Evolutionary conservation across 1,284 basidiomycete genomes (phyloP).

Genomic region (Cutaneotrichosporon cutaneum): DNA sequence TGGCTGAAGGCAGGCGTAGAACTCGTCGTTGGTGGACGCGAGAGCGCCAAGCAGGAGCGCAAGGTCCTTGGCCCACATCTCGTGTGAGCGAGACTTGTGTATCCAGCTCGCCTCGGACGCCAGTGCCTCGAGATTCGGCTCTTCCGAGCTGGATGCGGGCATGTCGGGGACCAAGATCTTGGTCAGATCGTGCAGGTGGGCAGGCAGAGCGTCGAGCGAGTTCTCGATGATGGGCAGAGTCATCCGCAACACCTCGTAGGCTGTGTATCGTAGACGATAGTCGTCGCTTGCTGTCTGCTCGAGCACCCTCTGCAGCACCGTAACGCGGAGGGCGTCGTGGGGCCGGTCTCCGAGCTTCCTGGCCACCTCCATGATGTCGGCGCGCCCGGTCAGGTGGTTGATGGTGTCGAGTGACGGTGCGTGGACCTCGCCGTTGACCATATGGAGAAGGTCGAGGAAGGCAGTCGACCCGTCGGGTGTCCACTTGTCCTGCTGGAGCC

Average conservation of each 20-base stretch:
- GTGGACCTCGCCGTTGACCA: conserved; percentile 33
- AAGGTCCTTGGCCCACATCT: conserved; percentile 65
- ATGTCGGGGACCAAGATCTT: conserved; percentile 14
- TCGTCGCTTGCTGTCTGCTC: conserved; percentile 20
- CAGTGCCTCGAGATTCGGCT: conserved; percentile 4
- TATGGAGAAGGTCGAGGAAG: conserved; percentile 68
- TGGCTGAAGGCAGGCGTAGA: conserved; percentile 67
- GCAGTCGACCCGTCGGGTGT: conserved; percentile 67
- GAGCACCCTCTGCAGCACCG: conserved; percentile 24
- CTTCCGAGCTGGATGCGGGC: neutral
- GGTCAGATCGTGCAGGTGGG: conserved; percentile 10
- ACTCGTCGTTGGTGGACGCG: conserved; percentile 59
- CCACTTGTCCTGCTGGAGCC: conserved; percentile 62
- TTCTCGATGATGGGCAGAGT: conserved; percentile 12
- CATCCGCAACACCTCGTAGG: conserved; percentile 27
- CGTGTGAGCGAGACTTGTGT: conserved; percentile 17
- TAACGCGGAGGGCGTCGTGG: conserved; percentile 6
- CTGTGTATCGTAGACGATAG: conserved; percentile 21
- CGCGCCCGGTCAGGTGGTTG: conserved; percentile 14
- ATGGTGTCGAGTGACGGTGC: conserved; percentile 54
- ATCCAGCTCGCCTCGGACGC: conserved; percentile 23
- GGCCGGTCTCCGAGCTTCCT: neutral
- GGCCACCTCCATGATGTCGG: conserved; percentile 4
- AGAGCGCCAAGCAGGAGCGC: conserved; percentile 64
- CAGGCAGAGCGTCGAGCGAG: conserved; percentile 9